These are phyloP conservation scores for Fraxinus ornus DNA, from an alignment of 305 asterid genomes.

Conservation along the genomic window DNA sequence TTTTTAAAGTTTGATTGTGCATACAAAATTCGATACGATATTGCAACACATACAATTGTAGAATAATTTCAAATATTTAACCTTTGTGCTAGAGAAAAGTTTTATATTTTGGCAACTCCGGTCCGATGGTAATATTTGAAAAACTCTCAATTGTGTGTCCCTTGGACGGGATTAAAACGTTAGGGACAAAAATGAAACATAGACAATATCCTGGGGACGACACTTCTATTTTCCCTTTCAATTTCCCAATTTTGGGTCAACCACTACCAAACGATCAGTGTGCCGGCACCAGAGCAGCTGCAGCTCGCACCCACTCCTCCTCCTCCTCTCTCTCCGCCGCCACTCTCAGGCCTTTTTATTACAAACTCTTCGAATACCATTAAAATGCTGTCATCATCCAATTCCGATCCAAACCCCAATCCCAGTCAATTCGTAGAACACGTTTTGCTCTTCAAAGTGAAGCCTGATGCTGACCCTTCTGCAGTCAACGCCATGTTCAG, in stretches of 20 bases:
- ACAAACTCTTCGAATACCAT: neutral
- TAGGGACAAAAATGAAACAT: neutral
- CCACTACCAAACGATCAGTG: slow-evolving; percentile 8
- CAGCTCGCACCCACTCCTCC: slow-evolving; percentile 16
- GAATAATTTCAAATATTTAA: too few species aligned
- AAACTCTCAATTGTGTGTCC: neutral
- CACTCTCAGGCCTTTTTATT: neutral
- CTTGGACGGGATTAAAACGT: neutral
- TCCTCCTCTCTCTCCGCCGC: neutral
- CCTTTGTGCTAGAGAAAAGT: too few species aligned
- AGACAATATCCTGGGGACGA: neutral
- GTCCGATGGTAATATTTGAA: neutral
- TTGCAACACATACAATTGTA: too few species aligned
- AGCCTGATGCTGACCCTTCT: slow-evolving; percentile 54
- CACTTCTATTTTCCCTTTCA: neutral
- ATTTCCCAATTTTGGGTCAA: neutral
- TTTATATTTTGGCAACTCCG: too few species aligned
- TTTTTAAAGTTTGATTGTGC: too few species aligned
- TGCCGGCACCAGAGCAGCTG: slow-evolving; percentile 9
- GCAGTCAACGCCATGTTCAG: slow-evolving; percentile 61
- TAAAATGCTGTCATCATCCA: slow-evolving; percentile 48
- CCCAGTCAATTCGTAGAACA: slow-evolving; percentile 62
- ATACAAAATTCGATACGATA: too few species aligned
- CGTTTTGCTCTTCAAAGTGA: slow-evolving; percentile 77
- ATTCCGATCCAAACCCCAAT: slow-evolving; percentile 2